phyloP scores from a whole-genome alignment of 164 flowering plant genomes.

The Protea cynaroides region DNA sequence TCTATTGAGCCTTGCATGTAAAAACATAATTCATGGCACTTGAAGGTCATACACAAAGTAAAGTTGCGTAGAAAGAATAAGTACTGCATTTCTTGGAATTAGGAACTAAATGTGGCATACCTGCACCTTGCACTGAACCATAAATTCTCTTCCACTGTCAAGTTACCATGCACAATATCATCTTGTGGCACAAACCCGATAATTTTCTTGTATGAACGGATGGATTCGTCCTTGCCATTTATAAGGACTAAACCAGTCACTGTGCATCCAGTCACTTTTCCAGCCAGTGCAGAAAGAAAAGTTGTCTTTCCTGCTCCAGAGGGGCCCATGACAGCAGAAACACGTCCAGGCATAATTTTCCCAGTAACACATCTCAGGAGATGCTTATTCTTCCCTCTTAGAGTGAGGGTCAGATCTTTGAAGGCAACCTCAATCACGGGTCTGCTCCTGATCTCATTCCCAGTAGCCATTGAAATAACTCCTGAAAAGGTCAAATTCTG shows the following conservation, averaged over 20 bases:
- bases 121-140: conserved; percentile 97
- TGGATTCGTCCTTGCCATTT: conserved; percentile 73
- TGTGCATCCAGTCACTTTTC: conserved; percentile 70
- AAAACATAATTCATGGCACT: not conserved
- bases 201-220: conserved; percentile 81
- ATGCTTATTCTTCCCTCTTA: conserved; percentile 75
- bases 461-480: conserved; percentile 82
- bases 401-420: conserved; percentile 85
- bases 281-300: conserved; percentile 91
- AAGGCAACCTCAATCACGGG: conserved; percentile 82
- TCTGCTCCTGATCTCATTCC: conserved; percentile 58
- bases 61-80: not conserved
- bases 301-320: conserved; percentile 99
- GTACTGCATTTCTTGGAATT: not conserved
- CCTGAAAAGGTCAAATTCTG: conserved; percentile 84
- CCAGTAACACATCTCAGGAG: conserved; percentile 87
- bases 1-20: not conserved
- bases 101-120: conserved; percentile 27
- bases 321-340: conserved; percentile 99
- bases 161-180: conserved; percentile 97
- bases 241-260: conserved; percentile 67
- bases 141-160: conserved; percentile 96
- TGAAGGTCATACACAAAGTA: not conserved
- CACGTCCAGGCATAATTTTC: conserved; percentile 80
- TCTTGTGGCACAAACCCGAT: conserved; percentile 99